Evolutionary conservation across 2,329 filamentous ascomycete genomes (phyloP).

Genomic region (Ophioceras dolichostomum): DNA sequence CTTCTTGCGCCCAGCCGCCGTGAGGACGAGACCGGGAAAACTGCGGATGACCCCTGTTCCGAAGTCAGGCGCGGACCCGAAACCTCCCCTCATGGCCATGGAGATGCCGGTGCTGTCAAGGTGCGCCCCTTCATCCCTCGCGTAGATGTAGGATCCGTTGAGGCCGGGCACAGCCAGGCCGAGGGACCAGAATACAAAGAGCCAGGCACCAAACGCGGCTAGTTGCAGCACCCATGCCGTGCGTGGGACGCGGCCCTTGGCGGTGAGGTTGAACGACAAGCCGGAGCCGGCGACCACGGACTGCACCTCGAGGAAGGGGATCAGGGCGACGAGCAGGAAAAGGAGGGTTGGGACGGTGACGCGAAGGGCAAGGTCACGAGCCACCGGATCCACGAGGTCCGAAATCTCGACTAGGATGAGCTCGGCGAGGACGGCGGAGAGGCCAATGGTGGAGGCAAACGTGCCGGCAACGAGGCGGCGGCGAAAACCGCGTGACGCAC

Average conservation of each 20-base stretch:
- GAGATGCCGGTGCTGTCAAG: conserved; percentile 19
- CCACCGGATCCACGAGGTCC: conserved; percentile 56
- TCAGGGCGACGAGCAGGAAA: conserved; percentile 59
- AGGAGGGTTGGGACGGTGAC: conserved; percentile 60
- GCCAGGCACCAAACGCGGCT: conserved; percentile 53
- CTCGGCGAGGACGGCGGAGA: conserved; percentile 67
- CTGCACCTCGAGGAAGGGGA: conserved; percentile 70
- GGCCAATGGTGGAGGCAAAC: conserved; percentile 65
- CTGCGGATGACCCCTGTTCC: not conserved
- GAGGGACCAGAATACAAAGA: conserved; percentile 65
- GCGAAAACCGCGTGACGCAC: conserved; percentile 37
- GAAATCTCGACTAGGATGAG: conserved; percentile 77
- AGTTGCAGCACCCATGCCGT: conserved; percentile 53
- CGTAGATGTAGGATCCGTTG: conserved; percentile 11
- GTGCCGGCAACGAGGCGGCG: conserved; percentile 45
- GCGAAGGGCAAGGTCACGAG: conserved; percentile 54
- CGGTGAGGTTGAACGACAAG: conserved; percentile 48
- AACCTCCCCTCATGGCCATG: conserved; percentile 9
- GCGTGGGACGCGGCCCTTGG: conserved; percentile 42
- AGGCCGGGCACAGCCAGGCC: conserved; percentile 41
- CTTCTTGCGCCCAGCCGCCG: conserved; percentile 10
- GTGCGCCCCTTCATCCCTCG: conserved; percentile 11
- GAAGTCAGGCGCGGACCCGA: conserved; percentile 1
- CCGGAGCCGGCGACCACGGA: conserved; percentile 45
- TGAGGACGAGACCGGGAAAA: not conserved